Evolutionary conservation across 495 filamentous ascomycete genomes (phyloP).

Genomic region (Umbilicaria muhlenbergii): DNA sequence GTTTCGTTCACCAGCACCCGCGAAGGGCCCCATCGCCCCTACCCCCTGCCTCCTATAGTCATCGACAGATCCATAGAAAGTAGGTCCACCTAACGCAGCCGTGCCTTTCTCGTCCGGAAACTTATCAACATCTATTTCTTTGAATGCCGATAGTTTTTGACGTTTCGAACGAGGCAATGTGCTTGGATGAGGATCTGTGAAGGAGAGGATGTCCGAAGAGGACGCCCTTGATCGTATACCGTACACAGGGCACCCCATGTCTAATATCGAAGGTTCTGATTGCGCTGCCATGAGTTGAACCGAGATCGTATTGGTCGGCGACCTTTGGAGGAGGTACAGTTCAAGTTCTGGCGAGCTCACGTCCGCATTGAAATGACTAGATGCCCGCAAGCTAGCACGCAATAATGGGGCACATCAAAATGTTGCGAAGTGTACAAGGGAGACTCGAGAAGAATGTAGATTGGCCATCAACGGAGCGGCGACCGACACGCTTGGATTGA

Average conservation of each 20-base stretch:
- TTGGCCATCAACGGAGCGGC: no score
- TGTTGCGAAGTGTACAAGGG: no score
- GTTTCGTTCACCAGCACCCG: not conserved
- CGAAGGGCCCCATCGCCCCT: no score
- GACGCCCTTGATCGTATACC: not conserved
- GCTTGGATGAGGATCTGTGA: not conserved
- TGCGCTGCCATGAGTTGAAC: not conserved
- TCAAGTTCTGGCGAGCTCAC: no score
- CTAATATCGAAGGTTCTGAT: not conserved
- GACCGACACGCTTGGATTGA: no score
- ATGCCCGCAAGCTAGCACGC: no score
- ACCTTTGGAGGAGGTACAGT: no score
- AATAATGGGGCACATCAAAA: no score
- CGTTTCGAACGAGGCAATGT: not conserved
- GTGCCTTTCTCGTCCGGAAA: not conserved
- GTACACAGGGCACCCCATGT: not conserved
- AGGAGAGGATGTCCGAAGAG: not conserved
- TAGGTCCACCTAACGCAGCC: not conserved
- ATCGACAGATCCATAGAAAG: not conserved
- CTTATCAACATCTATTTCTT: conserved; percentile 5
- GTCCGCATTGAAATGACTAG: no score
- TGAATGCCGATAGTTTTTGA: conserved; percentile 2
- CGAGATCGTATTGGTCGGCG: no score
- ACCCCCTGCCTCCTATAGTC: no score
- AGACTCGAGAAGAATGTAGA: no score